A percentile compares a stretch with the other conserved stretches of the same genome.
phyloP scores from a whole-genome alignment of 2,329 filamentous ascomycete species.

The Amphichorda felina region DNA sequence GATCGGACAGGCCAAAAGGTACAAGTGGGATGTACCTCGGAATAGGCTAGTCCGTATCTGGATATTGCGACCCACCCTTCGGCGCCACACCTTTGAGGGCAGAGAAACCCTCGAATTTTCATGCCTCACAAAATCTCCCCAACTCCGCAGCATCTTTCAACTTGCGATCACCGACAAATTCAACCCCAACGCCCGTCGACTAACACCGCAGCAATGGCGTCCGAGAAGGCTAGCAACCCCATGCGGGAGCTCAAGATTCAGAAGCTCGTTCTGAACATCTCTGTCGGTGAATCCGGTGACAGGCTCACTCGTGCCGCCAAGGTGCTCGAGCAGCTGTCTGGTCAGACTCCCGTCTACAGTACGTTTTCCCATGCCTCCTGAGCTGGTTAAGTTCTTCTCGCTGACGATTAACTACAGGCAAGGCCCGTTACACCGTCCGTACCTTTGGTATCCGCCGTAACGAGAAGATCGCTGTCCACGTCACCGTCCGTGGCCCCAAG shows the following conservation, averaged over 20 bases:
- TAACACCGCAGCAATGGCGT: conserved; percentile 32
- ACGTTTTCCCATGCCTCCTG: conserved; percentile 25
- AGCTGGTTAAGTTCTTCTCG: neutral
- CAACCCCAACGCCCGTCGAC: conserved; percentile 18
- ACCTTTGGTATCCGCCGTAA: conserved; percentile 99
- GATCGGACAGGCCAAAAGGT: conserved; percentile 24
- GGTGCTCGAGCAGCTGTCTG: conserved; percentile 98
- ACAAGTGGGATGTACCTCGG: conserved; percentile 8
- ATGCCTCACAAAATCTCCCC: conserved; percentile 20
- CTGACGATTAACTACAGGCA: conserved; percentile 45
- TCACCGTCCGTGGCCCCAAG: conserved; percentile 95
- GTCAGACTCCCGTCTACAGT: conserved; percentile 99
- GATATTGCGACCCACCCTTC: conserved; percentile 10
- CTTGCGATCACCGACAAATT: conserved; percentile 17
- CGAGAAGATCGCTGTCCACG: conserved; percentile 99
- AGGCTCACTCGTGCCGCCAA: conserved; percentile 99
- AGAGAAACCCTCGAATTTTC: conserved; percentile 28
- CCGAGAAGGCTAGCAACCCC: conserved; percentile 90
- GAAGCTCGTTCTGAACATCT: conserved; percentile 99
- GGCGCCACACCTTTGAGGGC: conserved; percentile 20
- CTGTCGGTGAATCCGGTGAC: conserved; percentile 99
- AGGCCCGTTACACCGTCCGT: conserved; percentile 99
- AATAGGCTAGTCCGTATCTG: no score
- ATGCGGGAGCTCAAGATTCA: conserved; percentile 99
- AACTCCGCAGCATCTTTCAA: conserved; percentile 10